Base-by-base conservation (phyloP, 73 alveolate genomes). In the Symbiodinium pilosum region DNA sequence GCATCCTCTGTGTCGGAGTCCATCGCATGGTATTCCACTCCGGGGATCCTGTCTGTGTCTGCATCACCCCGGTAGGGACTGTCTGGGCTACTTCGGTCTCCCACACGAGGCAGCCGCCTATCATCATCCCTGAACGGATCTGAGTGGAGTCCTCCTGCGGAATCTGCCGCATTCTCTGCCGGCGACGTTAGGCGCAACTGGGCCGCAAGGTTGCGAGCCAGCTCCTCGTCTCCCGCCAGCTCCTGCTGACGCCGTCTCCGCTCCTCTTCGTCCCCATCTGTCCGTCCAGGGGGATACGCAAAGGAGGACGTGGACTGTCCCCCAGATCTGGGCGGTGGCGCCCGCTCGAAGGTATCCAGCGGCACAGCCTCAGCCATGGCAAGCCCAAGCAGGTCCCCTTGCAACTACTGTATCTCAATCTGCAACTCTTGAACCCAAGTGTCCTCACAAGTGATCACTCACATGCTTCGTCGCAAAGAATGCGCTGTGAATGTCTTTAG, bases 1-100 rank as follows among this genome's bases (percentile, higher is more conserved):
- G 97, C 97, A 71, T 91, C 97, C 84, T 91, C 97, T 26, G 97
- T 91, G 88, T 91, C 97, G 39, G 97, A 91, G 97, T 91, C 97
- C 97, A 91, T 91, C 43, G 97, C 97, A 43, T 91, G 97, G 88
- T 91, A 91, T 88, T 91, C 97, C 41, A 91, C 97, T 68, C 97
- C 97, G 40, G 34, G 56, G 59, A 40, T 77, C 34, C 54, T 39
- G 34, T 32, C 51, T 11, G 42, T 75, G 51, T 40, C 87, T 40
- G 87, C 51, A 39, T 39, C 43, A 73, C 41, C 44, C 14, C 85
- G n/a, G 43, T 34, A 73, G 1, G 85, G 85, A 73, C 44, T n/a
- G 43, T 36, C 43, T 6, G 85, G 44, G 85, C 77, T 59, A 47
- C 95, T 41, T 9, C 86, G 86, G 71, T 88, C 95, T 30, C 95